Evolutionary conservation across 345 rosid genomes (phyloP).

Genomic region (Eucalyptus guilfoylei): DNA sequence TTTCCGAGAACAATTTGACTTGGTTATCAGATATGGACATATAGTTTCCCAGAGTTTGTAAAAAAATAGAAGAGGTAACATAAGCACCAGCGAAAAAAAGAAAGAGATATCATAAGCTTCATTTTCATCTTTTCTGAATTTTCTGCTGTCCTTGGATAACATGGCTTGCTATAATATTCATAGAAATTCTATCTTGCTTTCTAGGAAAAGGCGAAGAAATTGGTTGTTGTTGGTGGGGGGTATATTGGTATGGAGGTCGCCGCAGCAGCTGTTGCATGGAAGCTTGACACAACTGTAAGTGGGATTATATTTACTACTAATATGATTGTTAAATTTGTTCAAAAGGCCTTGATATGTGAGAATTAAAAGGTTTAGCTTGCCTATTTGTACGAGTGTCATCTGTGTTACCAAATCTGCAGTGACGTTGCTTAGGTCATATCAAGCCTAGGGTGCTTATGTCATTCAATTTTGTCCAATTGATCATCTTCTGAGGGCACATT

Average conservation of each 20-base stretch:
- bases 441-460: neutral
- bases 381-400: neutral
- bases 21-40: neutral
- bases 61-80: neutral
- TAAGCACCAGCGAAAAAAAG: neutral
- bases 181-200: neutral
- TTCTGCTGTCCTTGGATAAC: neutral
- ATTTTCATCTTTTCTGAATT: neutral
- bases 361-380: neutral
- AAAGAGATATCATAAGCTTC: neutral
- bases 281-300: slow-evolving; percentile 74
- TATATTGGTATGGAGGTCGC: slow-evolving; percentile 99
- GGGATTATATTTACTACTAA: neutral
- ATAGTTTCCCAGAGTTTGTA: neutral
- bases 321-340: neutral
- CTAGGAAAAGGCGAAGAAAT: slow-evolving; percentile 71
- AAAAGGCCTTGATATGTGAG: neutral
- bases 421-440: neutral
- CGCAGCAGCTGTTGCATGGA: slow-evolving; percentile 94
- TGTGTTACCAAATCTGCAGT: neutral
- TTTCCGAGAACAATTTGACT: neutral
- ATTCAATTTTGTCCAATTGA: neutral
- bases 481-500: neutral
- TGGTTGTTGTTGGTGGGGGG: slow-evolving; percentile 92
- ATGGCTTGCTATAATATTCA: neutral